A percentile compares a stretch with the other conserved stretches of the same genome.
Evolutionary conservation across 2,329 filamentous ascomycete genomes (phyloP).

Genomic region (Talaromyces sp.): DNA sequence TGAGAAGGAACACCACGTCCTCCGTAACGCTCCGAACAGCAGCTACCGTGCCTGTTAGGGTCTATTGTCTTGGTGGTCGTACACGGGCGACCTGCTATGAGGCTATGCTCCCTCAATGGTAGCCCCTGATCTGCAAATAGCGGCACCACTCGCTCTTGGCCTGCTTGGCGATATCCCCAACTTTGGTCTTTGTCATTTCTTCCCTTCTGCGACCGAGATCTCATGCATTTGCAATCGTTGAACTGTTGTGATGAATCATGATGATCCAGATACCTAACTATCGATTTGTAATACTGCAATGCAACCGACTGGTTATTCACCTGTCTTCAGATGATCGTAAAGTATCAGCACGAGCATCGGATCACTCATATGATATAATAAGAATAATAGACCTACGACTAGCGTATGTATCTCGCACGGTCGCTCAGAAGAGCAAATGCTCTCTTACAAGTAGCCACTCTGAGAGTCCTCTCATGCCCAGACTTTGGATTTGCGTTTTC

Average conservation of each 20-base stretch:
- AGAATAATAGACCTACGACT: not conserved
- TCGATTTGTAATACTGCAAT: conserved; percentile 2
- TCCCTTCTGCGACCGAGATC: not conserved
- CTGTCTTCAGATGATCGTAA: not conserved
- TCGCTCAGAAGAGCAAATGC: not conserved
- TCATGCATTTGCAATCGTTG: not conserved
- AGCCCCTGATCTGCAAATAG: conserved; percentile 17
- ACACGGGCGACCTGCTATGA: conserved; percentile 8
- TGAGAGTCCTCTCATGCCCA: not conserved
- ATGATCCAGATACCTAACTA: not conserved
- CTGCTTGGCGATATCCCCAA: conserved; percentile 8
- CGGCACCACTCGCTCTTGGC: conserved; percentile 11
- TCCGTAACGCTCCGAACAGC: not conserved
- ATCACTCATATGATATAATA: not conserved
- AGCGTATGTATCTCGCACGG: not conserved
- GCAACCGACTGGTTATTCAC: not conserved
- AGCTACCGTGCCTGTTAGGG: not conserved
- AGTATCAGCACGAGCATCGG: not conserved
- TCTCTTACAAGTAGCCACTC: not conserved
- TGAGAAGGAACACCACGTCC: not conserved
- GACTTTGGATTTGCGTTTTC: not conserved
- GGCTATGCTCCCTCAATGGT: conserved; percentile 8
- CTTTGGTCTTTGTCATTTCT: not conserved
- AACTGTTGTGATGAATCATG: not conserved
- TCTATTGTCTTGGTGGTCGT: conserved; percentile 5